phyloP scores from a whole-genome alignment of 2,329 filamentous ascomycete species.

The Phaeosphaeriaceae sp. region DNA sequence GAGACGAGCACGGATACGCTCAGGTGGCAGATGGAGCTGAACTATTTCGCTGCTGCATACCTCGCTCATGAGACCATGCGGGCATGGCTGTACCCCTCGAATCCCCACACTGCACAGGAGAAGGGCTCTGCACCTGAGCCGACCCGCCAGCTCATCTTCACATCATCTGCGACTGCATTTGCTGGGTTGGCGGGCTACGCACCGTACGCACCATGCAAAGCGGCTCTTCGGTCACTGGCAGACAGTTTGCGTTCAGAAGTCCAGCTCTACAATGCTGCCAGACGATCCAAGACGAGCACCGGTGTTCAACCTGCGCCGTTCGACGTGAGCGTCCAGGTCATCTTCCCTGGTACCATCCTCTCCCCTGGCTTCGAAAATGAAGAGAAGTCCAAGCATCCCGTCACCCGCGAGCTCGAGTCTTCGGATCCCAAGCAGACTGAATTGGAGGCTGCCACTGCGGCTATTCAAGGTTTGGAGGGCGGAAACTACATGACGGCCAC shows the following conservation, averaged over 20 bases:
- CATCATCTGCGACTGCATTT: constrained; percentile 78
- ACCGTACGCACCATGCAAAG: constrained; percentile 84
- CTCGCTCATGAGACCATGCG: constrained; percentile 82
- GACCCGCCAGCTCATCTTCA: constrained; percentile 85
- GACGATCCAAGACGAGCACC: constrained; percentile 39
- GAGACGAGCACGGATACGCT: constrained; percentile 74
- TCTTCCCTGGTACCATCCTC: constrained; percentile 85
- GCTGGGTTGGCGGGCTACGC: constrained; percentile 82
- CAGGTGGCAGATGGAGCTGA: constrained; percentile 85
- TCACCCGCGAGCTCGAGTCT: constrained; percentile 82
- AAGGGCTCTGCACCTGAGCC: constrained; percentile 27
- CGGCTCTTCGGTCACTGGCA: constrained; percentile 81
- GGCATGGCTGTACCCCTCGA: constrained; percentile 70
- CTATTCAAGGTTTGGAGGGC: constrained; percentile 78
- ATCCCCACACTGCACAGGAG: constrained; percentile 46
- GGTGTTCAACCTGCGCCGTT: constrained; percentile 60
- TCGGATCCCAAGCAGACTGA: constrained; percentile 82
- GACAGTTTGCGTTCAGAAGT: constrained; percentile 87
- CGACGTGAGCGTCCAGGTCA: constrained; percentile 78
- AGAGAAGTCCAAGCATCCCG: constrained; percentile 77
- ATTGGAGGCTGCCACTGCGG: constrained; percentile 74
- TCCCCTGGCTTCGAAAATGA: constrained; percentile 79
- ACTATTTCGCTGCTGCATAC: constrained; percentile 88
- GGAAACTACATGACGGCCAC: constrained; percentile 84
- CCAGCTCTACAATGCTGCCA: constrained; percentile 78